Evolutionary conservation across 2,329 filamentous ascomycete genomes (phyloP).

Genomic region (Pseudogymnoascus sp.): DNA sequence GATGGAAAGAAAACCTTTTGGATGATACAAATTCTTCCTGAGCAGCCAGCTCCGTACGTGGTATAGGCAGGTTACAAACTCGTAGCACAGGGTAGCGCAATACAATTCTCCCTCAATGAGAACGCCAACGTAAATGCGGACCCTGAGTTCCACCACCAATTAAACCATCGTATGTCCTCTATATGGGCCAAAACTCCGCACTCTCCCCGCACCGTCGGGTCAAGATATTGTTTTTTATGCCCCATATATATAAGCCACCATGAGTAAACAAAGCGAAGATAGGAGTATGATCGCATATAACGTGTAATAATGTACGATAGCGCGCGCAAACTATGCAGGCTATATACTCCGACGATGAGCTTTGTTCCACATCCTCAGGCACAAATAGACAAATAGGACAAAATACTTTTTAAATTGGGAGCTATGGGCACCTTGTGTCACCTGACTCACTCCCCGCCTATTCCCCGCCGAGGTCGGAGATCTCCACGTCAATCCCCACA

Average conservation of each 20-base stretch:
- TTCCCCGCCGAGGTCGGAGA: constrained; percentile 11
- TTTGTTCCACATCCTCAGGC: neutral
- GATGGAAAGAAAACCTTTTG: neutral
- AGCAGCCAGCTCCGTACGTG: neutral
- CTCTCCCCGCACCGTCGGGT: constrained; percentile 5
- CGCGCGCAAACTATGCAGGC: neutral
- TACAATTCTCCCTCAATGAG: neutral
- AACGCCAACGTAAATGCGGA: neutral
- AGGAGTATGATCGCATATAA: neutral
- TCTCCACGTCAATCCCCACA: neutral
- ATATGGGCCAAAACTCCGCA: constrained; percentile 2
- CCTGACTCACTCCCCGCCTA: constrained; percentile 5
- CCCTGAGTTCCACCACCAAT: constrained; percentile 10
- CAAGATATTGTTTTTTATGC: neutral
- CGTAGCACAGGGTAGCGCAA: neutral
- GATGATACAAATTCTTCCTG: constrained; percentile 1
- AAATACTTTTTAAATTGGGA: neutral
- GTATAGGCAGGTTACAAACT: constrained; percentile 1
- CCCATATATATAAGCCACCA: neutral
- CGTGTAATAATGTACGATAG: neutral
- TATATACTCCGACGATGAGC: neutral
- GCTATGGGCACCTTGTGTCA: constrained; percentile 3
- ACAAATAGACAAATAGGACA: constrained; percentile 8
- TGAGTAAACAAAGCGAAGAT: neutral
- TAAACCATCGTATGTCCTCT: neutral